phyloP scores from a whole-genome alignment of 805 yeast genomes.

The Wickerhamomyces silvicola region DNA sequence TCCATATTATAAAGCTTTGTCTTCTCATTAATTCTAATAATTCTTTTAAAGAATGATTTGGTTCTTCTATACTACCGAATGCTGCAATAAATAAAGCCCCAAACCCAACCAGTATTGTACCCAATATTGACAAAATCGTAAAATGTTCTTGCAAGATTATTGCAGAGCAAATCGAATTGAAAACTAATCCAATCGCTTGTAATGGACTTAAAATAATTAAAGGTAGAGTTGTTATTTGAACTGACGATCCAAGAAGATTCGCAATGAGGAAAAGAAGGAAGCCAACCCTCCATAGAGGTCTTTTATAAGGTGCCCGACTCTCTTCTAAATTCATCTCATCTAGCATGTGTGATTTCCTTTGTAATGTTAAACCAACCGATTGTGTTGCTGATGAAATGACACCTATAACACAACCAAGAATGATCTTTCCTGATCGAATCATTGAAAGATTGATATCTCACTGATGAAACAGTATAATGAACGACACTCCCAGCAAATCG shows the following conservation, averaged over 20 bases:
- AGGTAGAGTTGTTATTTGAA: conserved; percentile 81
- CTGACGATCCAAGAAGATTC: conserved; percentile 72
- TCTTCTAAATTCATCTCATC: conserved; percentile 27
- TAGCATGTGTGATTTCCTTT: conserved; percentile 65
- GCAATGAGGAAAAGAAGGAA: conserved; percentile 63
- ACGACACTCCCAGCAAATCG: too few species aligned
- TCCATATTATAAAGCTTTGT: conserved; percentile 53
- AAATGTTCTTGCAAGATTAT: conserved; percentile 63
- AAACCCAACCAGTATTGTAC: conserved; percentile 59
- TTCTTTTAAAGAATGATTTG: conserved; percentile 43
- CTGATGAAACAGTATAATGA: too few species aligned
- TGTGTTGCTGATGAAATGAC: conserved; percentile 72
- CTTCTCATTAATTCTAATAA: conserved; percentile 37
- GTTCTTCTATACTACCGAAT: conserved; percentile 56
- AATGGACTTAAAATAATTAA: conserved; percentile 72
- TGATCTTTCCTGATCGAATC: conserved; percentile 29
- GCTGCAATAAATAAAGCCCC: conserved; percentile 79
- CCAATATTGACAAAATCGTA: conserved; percentile 47
- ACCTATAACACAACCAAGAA: conserved; percentile 63
- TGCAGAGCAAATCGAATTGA: conserved; percentile 71
- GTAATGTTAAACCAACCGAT: conserved; percentile 75
- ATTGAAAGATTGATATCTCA: too few species aligned
- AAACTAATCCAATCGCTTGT: conserved; percentile 83
- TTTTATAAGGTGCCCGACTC: conserved; percentile 31
- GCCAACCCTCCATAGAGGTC: conserved; percentile 71